Conservation (phyloP, 805 yeast genomes). For the Metschnikowia gruessii region DNA sequence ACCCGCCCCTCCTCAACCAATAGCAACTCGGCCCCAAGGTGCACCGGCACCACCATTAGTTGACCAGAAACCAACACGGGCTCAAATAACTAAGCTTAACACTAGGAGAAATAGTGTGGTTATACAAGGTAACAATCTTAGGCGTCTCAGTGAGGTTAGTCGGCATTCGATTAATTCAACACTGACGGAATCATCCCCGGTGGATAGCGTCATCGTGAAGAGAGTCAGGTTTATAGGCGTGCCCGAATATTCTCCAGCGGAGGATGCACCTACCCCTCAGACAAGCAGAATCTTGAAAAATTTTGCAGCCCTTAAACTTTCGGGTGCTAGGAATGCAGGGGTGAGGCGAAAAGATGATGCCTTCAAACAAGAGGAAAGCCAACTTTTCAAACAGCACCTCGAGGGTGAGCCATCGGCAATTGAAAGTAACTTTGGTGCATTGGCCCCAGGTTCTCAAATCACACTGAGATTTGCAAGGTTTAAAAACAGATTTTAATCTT, state of each 20-base stretch:
- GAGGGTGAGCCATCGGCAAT: slow-evolving; percentile 1
- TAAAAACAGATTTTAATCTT: slow-evolving; percentile 12
- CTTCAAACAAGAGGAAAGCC: slow-evolving; percentile 40
- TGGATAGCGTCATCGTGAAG: slow-evolving; percentile 24
- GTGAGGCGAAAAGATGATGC: slow-evolving; percentile 36
- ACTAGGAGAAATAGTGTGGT: slow-evolving; percentile 30
- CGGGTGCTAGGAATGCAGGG: slow-evolving; percentile 9
- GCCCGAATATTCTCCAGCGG: slow-evolving; percentile 48
- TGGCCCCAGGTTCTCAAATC: slow-evolving; percentile 2
- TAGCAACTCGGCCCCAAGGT: too few species aligned
- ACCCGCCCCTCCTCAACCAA: too few species aligned
- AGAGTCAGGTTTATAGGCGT: slow-evolving; percentile 54
- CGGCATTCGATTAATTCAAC: slow-evolving; percentile 3
- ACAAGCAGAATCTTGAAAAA: slow-evolving; percentile 35
- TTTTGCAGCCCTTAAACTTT: slow-evolving; percentile 35
- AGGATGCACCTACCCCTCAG: slow-evolving; percentile 51
- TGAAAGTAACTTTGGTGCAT: background rate
- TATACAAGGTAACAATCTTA: slow-evolving; percentile 13
- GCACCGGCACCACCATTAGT: too few species aligned
- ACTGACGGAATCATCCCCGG: slow-evolving; percentile 16
- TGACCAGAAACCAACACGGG: slow-evolving; percentile 13
- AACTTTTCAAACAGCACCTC: slow-evolving; percentile 27
- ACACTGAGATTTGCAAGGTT: slow-evolving; percentile 15
- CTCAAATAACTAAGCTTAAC: slow-evolving; percentile 18
- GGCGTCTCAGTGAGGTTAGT: slow-evolving; percentile 5